phyloP scores from a whole-genome alignment of 2,329 filamentous ascomycete species.

The Pseudogymnoascus sp. region DNA sequence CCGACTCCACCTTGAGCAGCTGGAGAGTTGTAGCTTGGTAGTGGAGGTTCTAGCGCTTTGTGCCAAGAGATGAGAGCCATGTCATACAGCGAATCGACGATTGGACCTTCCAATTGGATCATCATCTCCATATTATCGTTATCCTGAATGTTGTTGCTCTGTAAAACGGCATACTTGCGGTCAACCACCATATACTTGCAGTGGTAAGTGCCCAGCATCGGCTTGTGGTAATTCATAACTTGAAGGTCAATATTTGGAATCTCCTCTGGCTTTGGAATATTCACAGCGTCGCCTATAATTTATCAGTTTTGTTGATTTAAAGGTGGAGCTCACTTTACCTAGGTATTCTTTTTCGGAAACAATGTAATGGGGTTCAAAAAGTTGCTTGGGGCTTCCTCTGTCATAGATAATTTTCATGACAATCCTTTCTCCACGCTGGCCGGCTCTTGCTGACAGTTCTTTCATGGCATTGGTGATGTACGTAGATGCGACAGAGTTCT shows the following conservation, averaged over 20 bases:
- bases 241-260: conserved; percentile 65
- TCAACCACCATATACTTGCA: conserved; percentile 73
- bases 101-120: conserved; percentile 64
- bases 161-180: conserved; percentile 58
- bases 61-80: conserved; percentile 67
- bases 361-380: conserved; percentile 55
- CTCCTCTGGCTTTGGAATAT: conserved; percentile 53
- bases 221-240: conserved; percentile 64
- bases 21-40: conserved; percentile 47
- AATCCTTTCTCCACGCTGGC: conserved; percentile 45
- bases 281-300: conserved; percentile 36
- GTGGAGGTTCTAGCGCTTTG: conserved; percentile 48
- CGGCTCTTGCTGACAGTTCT: conserved; percentile 60
- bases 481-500: conserved; percentile 57
- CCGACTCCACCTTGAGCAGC: conserved; percentile 31
- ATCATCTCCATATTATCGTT: conserved; percentile 81
- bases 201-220: conserved; percentile 67
- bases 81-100: conserved; percentile 70
- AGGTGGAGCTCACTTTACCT: conserved; percentile 23
- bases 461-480: conserved; percentile 60
- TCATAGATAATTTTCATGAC: conserved; percentile 72
- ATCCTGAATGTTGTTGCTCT: conserved; percentile 73
- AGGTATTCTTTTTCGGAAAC: conserved; percentile 52
- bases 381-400: conserved; percentile 56
- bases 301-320: neutral